A percentile compares a stretch with the other conserved stretches of the same genome.
phyloP scores from a whole-genome alignment of 306 rosid species.

The Dalbergia cochinchinensis region DNA sequence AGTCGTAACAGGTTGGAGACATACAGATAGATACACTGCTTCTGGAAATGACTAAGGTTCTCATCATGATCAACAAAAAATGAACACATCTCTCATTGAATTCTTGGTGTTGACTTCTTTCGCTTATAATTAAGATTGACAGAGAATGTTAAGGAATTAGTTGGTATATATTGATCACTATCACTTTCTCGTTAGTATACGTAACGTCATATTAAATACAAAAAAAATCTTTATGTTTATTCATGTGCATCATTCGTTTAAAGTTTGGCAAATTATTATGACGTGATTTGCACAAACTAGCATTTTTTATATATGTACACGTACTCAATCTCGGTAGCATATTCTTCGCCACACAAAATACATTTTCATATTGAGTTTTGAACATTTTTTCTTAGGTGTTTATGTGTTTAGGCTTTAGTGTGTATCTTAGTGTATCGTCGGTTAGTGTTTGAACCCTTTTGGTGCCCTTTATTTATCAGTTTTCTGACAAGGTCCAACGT shows the following conservation, averaged over 20 bases:
- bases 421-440: background rate
- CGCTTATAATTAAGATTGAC: background rate
- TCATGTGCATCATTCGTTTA: background rate
- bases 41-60: background rate
- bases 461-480: too few relatives aligned
- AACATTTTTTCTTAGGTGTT: background rate
- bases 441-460: too few relatives aligned
- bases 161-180: background rate
- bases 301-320: background rate
- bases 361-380: background rate
- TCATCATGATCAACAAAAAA: too few relatives aligned
- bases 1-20: too few relatives aligned
- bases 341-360: background rate
- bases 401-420: background rate
- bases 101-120: background rate
- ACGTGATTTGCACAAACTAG: slow-evolving; percentile 19
- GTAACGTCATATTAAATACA: background rate
- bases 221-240: background rate
- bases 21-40: too few relatives aligned
- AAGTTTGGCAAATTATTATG: background rate
- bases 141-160: background rate
- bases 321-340: background rate
- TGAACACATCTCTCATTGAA: background rate
- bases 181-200: slow-evolving; percentile 1
- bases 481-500: slow-evolving; percentile 19